Evolutionary conservation across 129 eudicot species (phyloP), one percentile per base, ranked within the genome.

Genomic region (Chrysanthemum lavandulifolium): DNA sequence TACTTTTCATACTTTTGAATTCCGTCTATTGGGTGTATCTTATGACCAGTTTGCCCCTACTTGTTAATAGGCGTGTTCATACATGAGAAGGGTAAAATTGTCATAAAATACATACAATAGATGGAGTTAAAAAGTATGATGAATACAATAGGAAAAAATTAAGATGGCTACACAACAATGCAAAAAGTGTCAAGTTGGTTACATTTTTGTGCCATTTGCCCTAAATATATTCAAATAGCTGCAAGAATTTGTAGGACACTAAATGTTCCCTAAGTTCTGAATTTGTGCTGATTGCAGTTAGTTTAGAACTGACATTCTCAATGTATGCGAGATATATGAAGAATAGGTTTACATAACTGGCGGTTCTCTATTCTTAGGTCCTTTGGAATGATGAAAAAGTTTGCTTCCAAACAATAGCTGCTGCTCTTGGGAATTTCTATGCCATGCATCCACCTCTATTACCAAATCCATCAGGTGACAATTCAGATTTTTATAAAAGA

Each of bases 371-470:
- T 64, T 10, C 21, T 77, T 36, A 95, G 99, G 96, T 95, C 64
- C 83, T 79, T 7, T 95, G 99, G 99, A 86, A 88, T 57, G 81
- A 86, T 68, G 99, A 95, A 76, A 90, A 85, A 80, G 63, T 43
- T 62, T 95, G 99, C 85, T 84, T 95, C 61, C 96, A 95, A 75
- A 79, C 97, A 18, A 85, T 95, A 72, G 88, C 99, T 71, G 99
- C 99, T 74, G 91, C 97, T 73, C 83, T 95, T 68, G 99, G 89
- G 23, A 86, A 95, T 84, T 95, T 95, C 64, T 95, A 95, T 60
- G 99, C 97, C 10, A 74, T 95, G 82, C 96, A 90, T 86, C 94
- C 99, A 40, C 99, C 99, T 52, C 69, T 90, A 64, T 78, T 95
- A 79, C 99, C 97, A 54, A 95, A 95, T 81, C 99, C 99, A 58